Evolutionary conservation across 306 rosid genomes (phyloP).

Genomic region (Mimosa pudica): DNA sequence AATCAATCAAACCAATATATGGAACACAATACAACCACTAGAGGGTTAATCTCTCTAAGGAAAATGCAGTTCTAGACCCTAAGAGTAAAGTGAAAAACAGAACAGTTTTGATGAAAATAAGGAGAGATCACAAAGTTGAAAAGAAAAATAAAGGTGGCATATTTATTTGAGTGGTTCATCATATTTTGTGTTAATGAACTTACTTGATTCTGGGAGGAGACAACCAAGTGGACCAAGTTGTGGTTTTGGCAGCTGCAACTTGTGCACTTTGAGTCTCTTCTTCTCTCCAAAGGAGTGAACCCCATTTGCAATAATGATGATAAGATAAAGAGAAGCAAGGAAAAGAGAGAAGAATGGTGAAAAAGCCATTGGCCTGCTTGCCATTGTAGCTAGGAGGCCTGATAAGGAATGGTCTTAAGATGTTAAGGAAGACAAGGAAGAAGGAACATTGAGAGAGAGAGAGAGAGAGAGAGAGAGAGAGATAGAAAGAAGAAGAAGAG

Average conservation of each 20-base stretch:
- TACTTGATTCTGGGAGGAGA: constrained; percentile 53
- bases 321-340: constrained; percentile 42
- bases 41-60: neutral
- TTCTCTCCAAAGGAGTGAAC: constrained; percentile 39
- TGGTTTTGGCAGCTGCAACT: constrained; percentile 35
- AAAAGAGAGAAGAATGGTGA: constrained; percentile 32
- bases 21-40: no score
- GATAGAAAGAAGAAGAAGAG: neutral
- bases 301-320: constrained; percentile 41
- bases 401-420: constrained; percentile 18
- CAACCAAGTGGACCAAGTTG: constrained; percentile 29
- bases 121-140: constrained; percentile 44
- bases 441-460: constrained; percentile 24
- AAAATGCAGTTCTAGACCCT: constrained; percentile 38
- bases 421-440: constrained; percentile 30
- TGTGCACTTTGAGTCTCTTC: constrained; percentile 49
- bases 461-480: constrained; percentile 7
- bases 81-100: constrained; percentile 33
- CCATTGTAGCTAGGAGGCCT: constrained; percentile 33
- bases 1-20: neutral
- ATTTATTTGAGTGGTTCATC: constrained; percentile 17
- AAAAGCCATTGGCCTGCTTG: constrained; percentile 20
- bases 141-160: neutral
- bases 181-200: constrained; percentile 31
- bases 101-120: constrained; percentile 14